Evolutionary conservation across 768 basidiomycete genomes (phyloP).

Genomic region (Termitomyces heimii): DNA sequence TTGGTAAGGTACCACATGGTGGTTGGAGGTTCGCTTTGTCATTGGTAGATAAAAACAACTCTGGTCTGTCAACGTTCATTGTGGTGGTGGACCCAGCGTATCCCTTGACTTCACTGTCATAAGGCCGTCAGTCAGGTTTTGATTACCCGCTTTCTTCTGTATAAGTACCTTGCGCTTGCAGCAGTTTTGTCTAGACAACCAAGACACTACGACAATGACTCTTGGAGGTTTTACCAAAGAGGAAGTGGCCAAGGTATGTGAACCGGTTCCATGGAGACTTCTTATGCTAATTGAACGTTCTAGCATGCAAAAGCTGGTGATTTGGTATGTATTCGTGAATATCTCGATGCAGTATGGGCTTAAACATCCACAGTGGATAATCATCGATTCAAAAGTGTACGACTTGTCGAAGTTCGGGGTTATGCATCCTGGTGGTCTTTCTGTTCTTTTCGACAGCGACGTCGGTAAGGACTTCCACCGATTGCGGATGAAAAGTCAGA

Average conservation of each 20-base stretch:
- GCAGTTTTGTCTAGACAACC: not conserved
- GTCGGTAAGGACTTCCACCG: slow-evolving; percentile 38
- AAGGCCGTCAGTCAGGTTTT: not conserved
- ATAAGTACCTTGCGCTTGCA: slow-evolving; percentile 4
- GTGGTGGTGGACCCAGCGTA: not conserved
- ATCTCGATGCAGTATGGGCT: not conserved
- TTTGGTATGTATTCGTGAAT: slow-evolving; percentile 4
- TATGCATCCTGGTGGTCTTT: slow-evolving; percentile 69
- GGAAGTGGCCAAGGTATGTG: slow-evolving; percentile 13
- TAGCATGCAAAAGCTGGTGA: slow-evolving; percentile 13
- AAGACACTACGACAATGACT: slow-evolving; percentile 4
- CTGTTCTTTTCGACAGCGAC: slow-evolving; percentile 59
- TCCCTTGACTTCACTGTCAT: not conserved
- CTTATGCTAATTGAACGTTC: not conserved
- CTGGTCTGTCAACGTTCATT: not conserved
- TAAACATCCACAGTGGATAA: slow-evolving; percentile 8
- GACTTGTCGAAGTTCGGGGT: slow-evolving; percentile 65
- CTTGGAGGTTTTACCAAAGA: slow-evolving; percentile 11
- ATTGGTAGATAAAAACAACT: not conserved
- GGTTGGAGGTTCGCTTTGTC: not conserved
- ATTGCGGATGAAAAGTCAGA: not conserved
- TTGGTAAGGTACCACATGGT: too few species aligned
- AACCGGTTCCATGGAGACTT: not conserved
- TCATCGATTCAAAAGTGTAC: slow-evolving; percentile 40
- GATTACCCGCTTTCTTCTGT: slow-evolving; percentile 8